Conservation (phyloP, 352 stramenopile species). For the Detonula confervacea region DNA sequence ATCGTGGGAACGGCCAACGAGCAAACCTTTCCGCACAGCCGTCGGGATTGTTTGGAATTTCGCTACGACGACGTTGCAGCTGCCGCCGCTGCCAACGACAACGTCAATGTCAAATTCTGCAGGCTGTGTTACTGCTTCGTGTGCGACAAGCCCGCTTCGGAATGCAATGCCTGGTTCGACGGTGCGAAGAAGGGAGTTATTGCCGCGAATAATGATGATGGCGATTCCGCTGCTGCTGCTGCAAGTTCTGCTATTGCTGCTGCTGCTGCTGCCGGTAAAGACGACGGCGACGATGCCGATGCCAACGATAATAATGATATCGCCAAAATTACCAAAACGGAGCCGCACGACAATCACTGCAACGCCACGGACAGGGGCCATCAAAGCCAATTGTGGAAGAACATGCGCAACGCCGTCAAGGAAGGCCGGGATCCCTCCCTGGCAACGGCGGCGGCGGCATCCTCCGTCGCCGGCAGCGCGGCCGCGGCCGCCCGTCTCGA, state of each 20-base stretch:
- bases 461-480: no score
- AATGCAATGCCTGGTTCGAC: constrained; percentile 41
- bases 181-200: constrained; percentile 27
- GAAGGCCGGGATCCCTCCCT: constrained; percentile 34
- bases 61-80: constrained; percentile 13
- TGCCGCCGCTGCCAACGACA: neutral
- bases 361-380: constrained; percentile 35
- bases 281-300: neutral
- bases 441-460: no score
- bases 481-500: no score
- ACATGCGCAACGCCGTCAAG: constrained; percentile 39
- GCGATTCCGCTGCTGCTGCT: no score
- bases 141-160: constrained; percentile 41
- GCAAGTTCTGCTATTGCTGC: neutral
- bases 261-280: neutral
- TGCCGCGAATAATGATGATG: no score
- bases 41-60: constrained; percentile 45
- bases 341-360: constrained; percentile 45
- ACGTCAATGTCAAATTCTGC: constrained; percentile 43
- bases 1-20: constrained; percentile 47
- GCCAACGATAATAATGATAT: constrained; percentile 1
- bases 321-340: no score
- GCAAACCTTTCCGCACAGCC: constrained; percentile 41
- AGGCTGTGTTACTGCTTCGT: constrained; percentile 56
- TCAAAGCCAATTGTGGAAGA: constrained; percentile 30